These are phyloP conservation scores for Cyclostephanos tholiformis DNA, from an alignment of 108 stramenopile species.

Conservation along the genomic window DNA sequence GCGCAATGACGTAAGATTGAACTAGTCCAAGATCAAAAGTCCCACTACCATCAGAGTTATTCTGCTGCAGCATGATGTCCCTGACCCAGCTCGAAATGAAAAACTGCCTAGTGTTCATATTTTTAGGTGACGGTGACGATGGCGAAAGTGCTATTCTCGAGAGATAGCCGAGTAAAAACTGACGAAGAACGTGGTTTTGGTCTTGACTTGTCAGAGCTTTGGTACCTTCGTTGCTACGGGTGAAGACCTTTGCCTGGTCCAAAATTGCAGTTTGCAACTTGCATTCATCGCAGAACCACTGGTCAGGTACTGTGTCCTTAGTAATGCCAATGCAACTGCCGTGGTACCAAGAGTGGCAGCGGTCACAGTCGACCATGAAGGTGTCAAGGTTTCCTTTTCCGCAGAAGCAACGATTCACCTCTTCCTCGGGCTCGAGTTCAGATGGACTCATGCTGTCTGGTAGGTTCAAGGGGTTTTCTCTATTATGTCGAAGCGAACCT, in stretches of 20 bases:
- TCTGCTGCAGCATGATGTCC: conserved; percentile 41
- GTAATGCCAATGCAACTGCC: conserved; percentile 72
- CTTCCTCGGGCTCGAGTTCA: conserved; percentile 36
- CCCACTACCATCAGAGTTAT: conserved; percentile 10
- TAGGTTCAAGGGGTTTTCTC: conserved; percentile 59
- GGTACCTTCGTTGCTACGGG: conserved; percentile 15
- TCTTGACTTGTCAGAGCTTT: conserved; percentile 29
- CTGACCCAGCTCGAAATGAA: conserved; percentile 81
- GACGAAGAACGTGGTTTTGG: conserved; percentile 62
- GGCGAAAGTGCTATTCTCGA: conserved; percentile 25
- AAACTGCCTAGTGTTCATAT: conserved; percentile 53
- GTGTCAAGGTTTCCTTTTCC: conserved; percentile 53
- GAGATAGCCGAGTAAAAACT: conserved; percentile 67
- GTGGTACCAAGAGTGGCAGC: conserved; percentile 80
- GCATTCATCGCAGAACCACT: conserved; percentile 88
- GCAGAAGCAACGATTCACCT: conserved; percentile 77
- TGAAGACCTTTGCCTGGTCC: conserved; percentile 51
- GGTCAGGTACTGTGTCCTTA: conserved; percentile 63
- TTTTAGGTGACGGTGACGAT: conserved; percentile 46
- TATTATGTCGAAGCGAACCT: conserved; percentile 47
- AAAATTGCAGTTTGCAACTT: conserved; percentile 59
- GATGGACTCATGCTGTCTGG: conserved; percentile 35
- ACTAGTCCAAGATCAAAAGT: conserved; percentile 47
- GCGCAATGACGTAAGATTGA: conserved; percentile 47
- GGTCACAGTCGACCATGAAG: conserved; percentile 88